phyloP scores from a whole-genome alignment of 2,329 filamentous ascomycete species.

The Talaromyces albobiverticillius region DNA sequence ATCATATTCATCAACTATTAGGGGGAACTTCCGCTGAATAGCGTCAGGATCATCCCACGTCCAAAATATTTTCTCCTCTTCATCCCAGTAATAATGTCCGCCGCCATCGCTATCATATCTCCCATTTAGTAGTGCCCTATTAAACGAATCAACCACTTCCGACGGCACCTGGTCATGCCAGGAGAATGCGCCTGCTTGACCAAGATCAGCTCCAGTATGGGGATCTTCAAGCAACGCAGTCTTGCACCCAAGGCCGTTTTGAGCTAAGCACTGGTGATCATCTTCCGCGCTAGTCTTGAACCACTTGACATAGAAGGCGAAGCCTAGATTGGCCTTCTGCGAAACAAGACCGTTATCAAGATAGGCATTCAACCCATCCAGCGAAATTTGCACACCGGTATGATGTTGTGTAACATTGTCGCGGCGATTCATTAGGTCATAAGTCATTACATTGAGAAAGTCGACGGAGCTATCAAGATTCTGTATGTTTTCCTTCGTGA shows the following conservation, averaged over 20 bases:
- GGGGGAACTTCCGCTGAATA: slow-evolving; percentile 47
- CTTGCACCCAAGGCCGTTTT: slow-evolving; percentile 52
- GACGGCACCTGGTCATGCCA: slow-evolving; percentile 26
- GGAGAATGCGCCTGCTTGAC: slow-evolving; percentile 55
- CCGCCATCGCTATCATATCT: slow-evolving; percentile 32
- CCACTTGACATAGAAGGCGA: slow-evolving; percentile 68
- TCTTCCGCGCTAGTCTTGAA: slow-evolving; percentile 50
- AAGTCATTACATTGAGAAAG: slow-evolving; percentile 62
- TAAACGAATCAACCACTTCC: slow-evolving; percentile 40
- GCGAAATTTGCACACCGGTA: slow-evolving; percentile 54
- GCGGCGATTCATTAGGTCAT: slow-evolving; percentile 11
- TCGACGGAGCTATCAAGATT: slow-evolving; percentile 55
- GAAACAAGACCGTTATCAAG: slow-evolving; percentile 47
- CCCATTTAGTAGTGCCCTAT: slow-evolving; percentile 40
- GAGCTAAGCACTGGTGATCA: slow-evolving; percentile 27
- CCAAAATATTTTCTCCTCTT: slow-evolving; percentile 49
- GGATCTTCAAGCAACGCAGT: slow-evolving; percentile 59
- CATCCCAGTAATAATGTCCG: slow-evolving; percentile 54
- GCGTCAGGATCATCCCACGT: slow-evolving; percentile 54
- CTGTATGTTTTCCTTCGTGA: slow-evolving; percentile 50
- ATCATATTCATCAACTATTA: slow-evolving; percentile 41
- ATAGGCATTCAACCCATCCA: slow-evolving; percentile 47
- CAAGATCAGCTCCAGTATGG: slow-evolving; percentile 55
- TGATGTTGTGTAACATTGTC: slow-evolving; percentile 55
- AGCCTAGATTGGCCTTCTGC: slow-evolving; percentile 58